Evolutionary conservation across 2,329 filamentous ascomycete species (phyloP).

Genomic region (Colletotrichum endophyticum): DNA sequence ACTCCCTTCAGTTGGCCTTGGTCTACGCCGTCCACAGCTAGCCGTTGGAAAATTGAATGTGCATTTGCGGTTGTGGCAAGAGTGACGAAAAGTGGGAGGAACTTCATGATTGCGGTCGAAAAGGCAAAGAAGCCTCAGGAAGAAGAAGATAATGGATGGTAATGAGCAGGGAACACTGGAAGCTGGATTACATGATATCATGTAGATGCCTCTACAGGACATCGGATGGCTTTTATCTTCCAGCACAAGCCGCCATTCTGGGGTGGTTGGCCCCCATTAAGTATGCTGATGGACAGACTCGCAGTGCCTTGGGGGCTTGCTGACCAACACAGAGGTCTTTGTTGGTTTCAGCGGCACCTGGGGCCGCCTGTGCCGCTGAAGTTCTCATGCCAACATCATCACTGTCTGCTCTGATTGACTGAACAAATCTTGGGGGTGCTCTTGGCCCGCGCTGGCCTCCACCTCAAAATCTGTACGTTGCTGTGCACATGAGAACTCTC

Average conservation of each 20-base stretch:
- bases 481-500: background rate
- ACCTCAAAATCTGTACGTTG: background rate
- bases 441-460: background rate
- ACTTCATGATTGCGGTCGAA: background rate
- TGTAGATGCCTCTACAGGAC: background rate
- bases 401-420: too few relatives aligned
- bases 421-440: background rate
- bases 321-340: background rate
- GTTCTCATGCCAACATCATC: background rate
- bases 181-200: background rate
- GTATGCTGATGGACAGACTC: background rate
- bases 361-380: background rate
- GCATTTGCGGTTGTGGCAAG: constrained; percentile 51
- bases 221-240: background rate
- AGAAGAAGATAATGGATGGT: rapidly evolving
- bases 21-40: background rate
- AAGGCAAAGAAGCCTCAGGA: background rate
- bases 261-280: background rate
- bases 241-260: background rate
- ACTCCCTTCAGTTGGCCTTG: background rate
- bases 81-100: constrained; percentile 18
- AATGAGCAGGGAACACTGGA: background rate
- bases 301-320: background rate
- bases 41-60: constrained; percentile 26
- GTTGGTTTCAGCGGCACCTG: background rate